A percentile compares a stretch with the other conserved stretches of the same genome.
These are phyloP conservation scores for Botrytis galanthina DNA, from an alignment of 2,329 filamentous ascomycete species.

Conservation along the genomic window DNA sequence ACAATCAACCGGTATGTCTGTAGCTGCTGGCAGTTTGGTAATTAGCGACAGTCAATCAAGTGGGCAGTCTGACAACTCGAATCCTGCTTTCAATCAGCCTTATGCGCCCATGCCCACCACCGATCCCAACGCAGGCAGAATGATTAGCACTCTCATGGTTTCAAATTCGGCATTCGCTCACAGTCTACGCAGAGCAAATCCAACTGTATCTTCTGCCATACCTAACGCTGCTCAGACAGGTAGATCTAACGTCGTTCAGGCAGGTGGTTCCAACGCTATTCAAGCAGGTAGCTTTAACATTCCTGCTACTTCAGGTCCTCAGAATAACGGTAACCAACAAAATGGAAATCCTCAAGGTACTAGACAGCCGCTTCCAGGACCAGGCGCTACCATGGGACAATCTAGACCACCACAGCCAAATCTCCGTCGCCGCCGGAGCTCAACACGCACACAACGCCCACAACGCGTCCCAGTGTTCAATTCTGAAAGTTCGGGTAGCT, in stretches of 20 bases:
- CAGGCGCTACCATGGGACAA: neutral
- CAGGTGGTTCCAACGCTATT: neutral
- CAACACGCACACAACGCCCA: neutral
- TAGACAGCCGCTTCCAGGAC: neutral
- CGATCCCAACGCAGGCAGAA: neutral
- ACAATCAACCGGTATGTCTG: neutral
- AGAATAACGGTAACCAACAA: neutral
- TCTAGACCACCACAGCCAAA: neutral
- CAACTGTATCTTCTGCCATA: neutral
- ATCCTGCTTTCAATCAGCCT: neutral
- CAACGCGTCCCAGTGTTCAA: neutral
- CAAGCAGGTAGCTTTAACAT: accelerated
- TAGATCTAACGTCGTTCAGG: neutral
- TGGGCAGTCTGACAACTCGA: neutral
- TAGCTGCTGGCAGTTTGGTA: neutral
- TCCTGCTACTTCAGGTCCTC: neutral
- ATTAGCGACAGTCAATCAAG: too few relatives aligned
- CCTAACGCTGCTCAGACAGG: neutral
- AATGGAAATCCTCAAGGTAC: neutral
- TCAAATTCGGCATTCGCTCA: too few relatives aligned
- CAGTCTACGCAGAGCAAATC: neutral
- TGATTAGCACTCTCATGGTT: neutral
- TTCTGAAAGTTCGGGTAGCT: neutral
- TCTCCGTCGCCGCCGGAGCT: neutral
- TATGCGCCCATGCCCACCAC: too few relatives aligned